Conservation (phyloP, 78 protist genomes). For the Bodo saltans region DNA sequence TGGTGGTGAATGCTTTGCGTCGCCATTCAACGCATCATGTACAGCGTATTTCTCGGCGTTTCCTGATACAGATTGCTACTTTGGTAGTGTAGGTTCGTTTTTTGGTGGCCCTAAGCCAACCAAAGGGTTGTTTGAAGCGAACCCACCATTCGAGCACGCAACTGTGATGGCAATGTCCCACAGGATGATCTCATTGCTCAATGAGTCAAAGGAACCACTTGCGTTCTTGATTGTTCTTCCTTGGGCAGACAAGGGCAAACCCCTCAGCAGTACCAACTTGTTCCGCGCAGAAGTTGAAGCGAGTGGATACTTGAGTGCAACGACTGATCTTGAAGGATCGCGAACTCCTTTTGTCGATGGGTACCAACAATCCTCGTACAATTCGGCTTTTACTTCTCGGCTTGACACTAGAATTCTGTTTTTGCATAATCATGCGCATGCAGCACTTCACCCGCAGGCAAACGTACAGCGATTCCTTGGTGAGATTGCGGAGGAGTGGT, state of each 20-base stretch:
- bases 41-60: conserved; percentile 14
- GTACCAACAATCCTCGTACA: background rate
- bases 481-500: no score
- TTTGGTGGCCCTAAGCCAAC: no score
- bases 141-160: conserved; percentile 38
- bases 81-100: conserved; percentile 27
- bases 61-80: conserved; percentile 15
- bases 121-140: conserved; percentile 21
- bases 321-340: no score
- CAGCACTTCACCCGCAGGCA: no score
- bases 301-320: no score
- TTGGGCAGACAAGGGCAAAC: conserved; percentile 18
- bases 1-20: conserved; percentile 33
- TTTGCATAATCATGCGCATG: background rate
- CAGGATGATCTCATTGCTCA: background rate
- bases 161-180: background rate
- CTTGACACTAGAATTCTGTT: background rate
- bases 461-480: no score
- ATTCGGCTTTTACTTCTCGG: background rate
- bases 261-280: no score
- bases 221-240: conserved; percentile 11
- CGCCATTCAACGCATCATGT: conserved; percentile 11
- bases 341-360: background rate
- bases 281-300: no score
- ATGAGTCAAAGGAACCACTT: background rate